phyloP scores from a whole-genome alignment of 2,329 filamentous ascomycete species.

The Cytospora leucostoma region DNA sequence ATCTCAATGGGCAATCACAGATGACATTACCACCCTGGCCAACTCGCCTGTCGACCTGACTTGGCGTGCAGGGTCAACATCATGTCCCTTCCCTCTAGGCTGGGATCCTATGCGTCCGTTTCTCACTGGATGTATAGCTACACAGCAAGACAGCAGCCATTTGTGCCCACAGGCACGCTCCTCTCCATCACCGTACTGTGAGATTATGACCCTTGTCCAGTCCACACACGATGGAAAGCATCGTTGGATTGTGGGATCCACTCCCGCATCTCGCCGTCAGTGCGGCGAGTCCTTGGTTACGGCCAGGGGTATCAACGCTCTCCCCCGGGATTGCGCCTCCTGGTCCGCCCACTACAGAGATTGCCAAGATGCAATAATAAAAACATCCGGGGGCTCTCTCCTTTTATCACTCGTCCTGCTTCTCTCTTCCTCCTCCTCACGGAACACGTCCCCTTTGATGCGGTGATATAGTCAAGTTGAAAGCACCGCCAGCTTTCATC shows the following conservation, averaged over 20 bases:
- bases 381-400: slow-evolving; percentile 44
- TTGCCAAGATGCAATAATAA: slow-evolving; percentile 43
- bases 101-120: too few species aligned
- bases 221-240: slow-evolving; percentile 10
- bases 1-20: background rate
- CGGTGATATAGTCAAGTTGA: slow-evolving; percentile 55
- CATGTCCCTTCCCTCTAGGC: too few species aligned
- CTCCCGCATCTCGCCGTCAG: slow-evolving; percentile 18
- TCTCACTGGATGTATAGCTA: too few species aligned
- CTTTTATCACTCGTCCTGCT: slow-evolving; percentile 37
- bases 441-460: slow-evolving; percentile 45
- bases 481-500: slow-evolving; percentile 50
- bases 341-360: slow-evolving; percentile 22
- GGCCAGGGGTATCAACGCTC: slow-evolving; percentile 20
- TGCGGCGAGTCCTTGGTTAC: slow-evolving; percentile 1
- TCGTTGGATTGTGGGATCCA: slow-evolving; percentile 18
- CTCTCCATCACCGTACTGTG: background rate
- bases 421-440: slow-evolving; percentile 43
- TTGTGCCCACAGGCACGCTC: too few species aligned
- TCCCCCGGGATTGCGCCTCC: slow-evolving; percentile 9
- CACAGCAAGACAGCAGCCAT: background rate
- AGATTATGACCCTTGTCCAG: slow-evolving; percentile 16
- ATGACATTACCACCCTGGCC: background rate
- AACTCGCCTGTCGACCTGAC: background rate
- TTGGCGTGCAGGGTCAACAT: background rate